Conservation (phyloP, 139 green algal species). For the Picochlorum sp. region DNA sequence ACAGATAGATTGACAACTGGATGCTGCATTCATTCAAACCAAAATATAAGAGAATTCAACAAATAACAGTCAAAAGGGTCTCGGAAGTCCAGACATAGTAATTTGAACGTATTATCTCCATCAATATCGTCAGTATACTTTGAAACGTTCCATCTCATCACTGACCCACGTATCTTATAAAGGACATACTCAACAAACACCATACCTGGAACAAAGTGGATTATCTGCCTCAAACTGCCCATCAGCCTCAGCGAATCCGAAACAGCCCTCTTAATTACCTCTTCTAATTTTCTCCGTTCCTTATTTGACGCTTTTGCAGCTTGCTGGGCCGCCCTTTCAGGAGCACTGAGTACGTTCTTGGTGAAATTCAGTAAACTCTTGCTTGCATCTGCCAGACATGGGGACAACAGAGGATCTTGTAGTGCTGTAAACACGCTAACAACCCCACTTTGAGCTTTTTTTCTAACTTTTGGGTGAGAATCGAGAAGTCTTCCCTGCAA, state of each 20-base stretch:
- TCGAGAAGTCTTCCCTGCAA: conserved; percentile 34
- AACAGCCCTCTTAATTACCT: conserved; percentile 51
- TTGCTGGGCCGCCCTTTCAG: conserved; percentile 49
- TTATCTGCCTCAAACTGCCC: conserved; percentile 40
- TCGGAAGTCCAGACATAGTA: too few species aligned
- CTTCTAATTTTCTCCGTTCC: conserved; percentile 56
- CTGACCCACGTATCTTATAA: too few species aligned
- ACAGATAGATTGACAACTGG: neutral
- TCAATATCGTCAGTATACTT: too few species aligned
- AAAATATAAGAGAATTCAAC: too few species aligned
- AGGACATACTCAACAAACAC: too few species aligned
- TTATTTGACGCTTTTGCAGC: conserved; percentile 63
- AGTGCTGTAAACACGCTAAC: conserved; percentile 50
- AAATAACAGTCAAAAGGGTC: too few species aligned
- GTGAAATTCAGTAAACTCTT: conserved; percentile 32
- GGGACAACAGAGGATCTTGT: conserved; percentile 14
- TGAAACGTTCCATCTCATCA: too few species aligned
- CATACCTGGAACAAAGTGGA: conserved; percentile 44
- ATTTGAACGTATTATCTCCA: too few species aligned
- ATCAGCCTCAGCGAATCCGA: conserved; percentile 67
- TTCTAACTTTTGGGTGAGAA: conserved; percentile 60
- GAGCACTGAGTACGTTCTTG: conserved; percentile 44
- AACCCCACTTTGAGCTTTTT: conserved; percentile 34
- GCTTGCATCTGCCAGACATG: conserved; percentile 26
- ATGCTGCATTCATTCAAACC: too few species aligned